Evolutionary conservation across 768 basidiomycete genomes (phyloP).

Genomic region (Tricholoma sp.): DNA sequence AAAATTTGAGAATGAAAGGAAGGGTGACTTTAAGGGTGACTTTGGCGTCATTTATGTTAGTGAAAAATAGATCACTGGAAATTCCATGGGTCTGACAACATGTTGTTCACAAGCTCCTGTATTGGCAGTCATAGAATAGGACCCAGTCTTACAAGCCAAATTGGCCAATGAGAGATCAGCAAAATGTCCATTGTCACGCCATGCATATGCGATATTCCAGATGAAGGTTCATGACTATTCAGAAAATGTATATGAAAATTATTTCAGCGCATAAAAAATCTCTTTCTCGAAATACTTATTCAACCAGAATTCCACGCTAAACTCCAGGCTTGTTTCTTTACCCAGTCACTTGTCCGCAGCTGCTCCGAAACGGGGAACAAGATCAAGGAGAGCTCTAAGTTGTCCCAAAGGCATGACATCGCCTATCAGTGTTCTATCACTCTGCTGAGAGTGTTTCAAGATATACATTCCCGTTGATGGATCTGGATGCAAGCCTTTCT

Average conservation of each 20-base stretch:
- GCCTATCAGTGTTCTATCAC: not conserved
- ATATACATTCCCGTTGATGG: not conserved
- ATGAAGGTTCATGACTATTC: not conserved
- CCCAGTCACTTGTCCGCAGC: not conserved
- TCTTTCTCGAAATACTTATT: conserved; percentile 1
- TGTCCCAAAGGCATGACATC: not conserved
- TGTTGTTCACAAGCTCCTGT: not conserved
- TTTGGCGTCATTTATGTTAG: not conserved
- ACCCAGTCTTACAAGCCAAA: not conserved
- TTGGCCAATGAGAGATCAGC: not conserved
- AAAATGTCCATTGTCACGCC: not conserved
- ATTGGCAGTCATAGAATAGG: not conserved
- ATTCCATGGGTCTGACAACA: not conserved
- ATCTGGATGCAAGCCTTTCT: not conserved
- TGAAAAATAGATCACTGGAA: not conserved
- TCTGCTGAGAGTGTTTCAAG: not conserved
- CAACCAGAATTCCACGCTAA: conserved; percentile 1
- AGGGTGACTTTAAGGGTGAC: not conserved
- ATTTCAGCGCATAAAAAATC: not conserved
- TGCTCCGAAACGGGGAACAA: not conserved
- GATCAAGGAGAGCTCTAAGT: not conserved
- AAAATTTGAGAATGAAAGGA: not conserved
- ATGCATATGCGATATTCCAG: not conserved
- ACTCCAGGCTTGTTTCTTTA: not conserved
- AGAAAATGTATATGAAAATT: not conserved